phyloP scores from a whole-genome alignment of 1,284 basidiomycete species.

The Fomitopsis pinicola region DNA sequence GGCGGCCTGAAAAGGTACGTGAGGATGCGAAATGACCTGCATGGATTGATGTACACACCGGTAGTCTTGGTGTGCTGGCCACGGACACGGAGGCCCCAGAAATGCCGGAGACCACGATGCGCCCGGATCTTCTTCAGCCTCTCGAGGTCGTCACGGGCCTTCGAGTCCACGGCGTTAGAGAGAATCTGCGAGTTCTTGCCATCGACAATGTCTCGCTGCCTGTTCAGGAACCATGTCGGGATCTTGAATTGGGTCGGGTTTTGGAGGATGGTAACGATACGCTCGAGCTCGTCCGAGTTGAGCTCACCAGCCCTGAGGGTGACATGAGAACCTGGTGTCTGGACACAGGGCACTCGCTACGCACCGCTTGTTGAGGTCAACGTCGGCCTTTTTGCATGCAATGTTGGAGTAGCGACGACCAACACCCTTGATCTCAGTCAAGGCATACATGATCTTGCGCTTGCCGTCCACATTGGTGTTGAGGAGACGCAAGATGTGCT shows the following conservation, averaged over 20 bases:
- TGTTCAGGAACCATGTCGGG: conserved; percentile 98
- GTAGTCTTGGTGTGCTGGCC: conserved; percentile 99
- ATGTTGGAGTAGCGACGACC: conserved; percentile 98
- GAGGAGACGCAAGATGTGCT: conserved; percentile 98
- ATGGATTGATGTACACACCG: conserved; percentile 44
- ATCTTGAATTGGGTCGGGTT: conserved; percentile 99
- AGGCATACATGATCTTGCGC: conserved; percentile 96
- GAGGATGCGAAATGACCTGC: neutral
- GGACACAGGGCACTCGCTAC: conserved; percentile 19
- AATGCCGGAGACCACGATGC: conserved; percentile 97
- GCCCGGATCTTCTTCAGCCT: conserved; percentile 99
- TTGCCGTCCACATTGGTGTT: conserved; percentile 99
- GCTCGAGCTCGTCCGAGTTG: conserved; percentile 97
- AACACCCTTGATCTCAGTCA: conserved; percentile 99
- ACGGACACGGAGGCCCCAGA: conserved; percentile 92
- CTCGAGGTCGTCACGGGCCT: conserved; percentile 98
- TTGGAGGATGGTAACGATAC: conserved; percentile 99
- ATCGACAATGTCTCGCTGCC: conserved; percentile 97
- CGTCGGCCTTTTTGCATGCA: conserved; percentile 99
- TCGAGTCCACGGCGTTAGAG: conserved; percentile 97
- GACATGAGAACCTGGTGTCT: neutral
- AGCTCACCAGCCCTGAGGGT: conserved; percentile 79
- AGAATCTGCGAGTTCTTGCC: conserved; percentile 97
- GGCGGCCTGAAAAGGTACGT: conserved; percentile 53
- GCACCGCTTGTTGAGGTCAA: conserved; percentile 97